Conservation (phyloP, 257 asterid species). For the Solanum lignicaule region DNA sequence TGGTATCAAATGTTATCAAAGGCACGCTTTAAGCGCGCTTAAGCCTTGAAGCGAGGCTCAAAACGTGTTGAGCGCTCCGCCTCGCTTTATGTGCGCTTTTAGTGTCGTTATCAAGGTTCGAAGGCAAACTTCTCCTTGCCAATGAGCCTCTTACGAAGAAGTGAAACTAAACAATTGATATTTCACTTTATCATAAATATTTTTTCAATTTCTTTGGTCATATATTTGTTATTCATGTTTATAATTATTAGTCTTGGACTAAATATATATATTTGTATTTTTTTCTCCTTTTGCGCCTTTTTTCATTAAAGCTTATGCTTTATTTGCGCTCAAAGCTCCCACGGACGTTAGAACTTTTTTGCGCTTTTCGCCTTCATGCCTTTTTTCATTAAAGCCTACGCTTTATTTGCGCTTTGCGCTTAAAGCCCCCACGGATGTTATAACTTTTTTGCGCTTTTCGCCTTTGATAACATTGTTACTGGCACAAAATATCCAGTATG, state of each 20-base stretch:
- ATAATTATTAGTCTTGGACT: neutral
- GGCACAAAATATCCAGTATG: neutral
- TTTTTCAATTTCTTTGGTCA: no score
- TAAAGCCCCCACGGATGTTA: neutral
- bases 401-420: no score
- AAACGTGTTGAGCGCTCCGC: neutral
- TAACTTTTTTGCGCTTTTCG: neutral
- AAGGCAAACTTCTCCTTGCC: neutral
- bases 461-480: neutral
- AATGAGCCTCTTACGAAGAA: neutral
- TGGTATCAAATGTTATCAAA: neutral
- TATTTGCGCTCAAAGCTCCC: neutral
- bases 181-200: neutral
- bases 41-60: neutral
- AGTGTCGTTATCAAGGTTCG: neutral
- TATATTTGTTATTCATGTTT: no score
- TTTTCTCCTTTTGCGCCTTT: neutral
- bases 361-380: neutral
- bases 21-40: neutral
- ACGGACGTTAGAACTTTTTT: neutral
- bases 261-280: no score
- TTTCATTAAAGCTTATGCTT: no score
- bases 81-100: neutral
- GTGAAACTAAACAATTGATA: neutral
- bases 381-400: no score